Base-by-base conservation (phyloP, 2,329 filamentous ascomycete genomes). In the Diaporthe batatas region DNA sequence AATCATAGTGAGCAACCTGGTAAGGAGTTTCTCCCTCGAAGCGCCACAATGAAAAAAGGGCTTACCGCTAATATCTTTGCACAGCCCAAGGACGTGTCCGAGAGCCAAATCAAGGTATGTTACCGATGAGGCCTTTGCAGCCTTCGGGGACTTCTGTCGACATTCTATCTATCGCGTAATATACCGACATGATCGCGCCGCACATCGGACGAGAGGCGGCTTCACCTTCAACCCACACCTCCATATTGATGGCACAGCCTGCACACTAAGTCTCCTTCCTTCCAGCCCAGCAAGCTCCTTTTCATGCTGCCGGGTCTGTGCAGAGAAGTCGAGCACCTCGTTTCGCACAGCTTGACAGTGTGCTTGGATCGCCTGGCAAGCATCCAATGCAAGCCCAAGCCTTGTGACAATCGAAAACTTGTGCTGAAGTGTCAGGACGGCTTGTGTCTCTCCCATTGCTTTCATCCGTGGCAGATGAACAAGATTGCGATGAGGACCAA, bases 31-130 rank as follows among this genome's bases (percentile, higher is more conserved):
- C 36, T 3, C 78, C 14, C 29, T 10, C 11, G 25, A 23, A 18
- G 47, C 51, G 62, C 58, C 3, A 42, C 16, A 6, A 18, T 29
- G 4, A 18, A 42, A 16, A 42, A 14, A 51, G 14, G n/a, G 44
- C 25, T 58, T 1, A 5, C 75, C 58, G 64, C 89, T 93, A 86
- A 93, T 84, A 16, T 58, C 32, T 36, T 67, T 11, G 23, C 71
- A 44, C 78, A 98, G 94, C 96, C 96, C 83, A 92, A 92, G 88
- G 96, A 99, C 91, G 95, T 99, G 85, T 94, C 91, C 86, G 96
- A 98, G 90, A 88, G 87, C 87, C 94, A 97, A 92, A 97, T 99
- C 88, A 98, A 99, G 96, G 96, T 99, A 99, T 97, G 96, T 99
- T 95, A 93, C 95, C 91, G 88, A 90, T 93, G 88, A 92, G 92